phyloP scores from a whole-genome alignment of 306 rosid species.

The Ziziphus jujuba region DNA sequence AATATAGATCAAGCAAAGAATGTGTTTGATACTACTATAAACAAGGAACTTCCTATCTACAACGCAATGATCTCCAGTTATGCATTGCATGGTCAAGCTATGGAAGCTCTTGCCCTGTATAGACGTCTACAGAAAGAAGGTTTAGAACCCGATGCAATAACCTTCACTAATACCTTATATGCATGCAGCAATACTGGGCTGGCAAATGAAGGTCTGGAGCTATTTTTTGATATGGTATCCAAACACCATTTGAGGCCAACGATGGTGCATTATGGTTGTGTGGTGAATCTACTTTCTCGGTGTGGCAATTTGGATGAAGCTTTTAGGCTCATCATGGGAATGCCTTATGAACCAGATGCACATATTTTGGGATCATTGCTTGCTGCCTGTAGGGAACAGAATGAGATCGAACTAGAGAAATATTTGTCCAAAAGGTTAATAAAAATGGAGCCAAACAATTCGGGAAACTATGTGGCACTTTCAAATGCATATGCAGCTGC shows the following conservation, averaged over 20 bases:
- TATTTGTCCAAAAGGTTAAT: conserved; percentile 47
- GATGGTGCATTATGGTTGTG: conserved; percentile 62
- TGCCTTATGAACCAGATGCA: conserved; percentile 74
- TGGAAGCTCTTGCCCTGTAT: conserved; percentile 54
- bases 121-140: conserved; percentile 43
- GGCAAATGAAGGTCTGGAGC: conserved; percentile 56
- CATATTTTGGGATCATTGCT: conserved; percentile 71
- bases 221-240: conserved; percentile 63
- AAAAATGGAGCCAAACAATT: conserved; percentile 64
- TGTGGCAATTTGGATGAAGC: conserved; percentile 68
- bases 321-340: conserved; percentile 40
- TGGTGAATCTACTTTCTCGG: conserved; percentile 61
- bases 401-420: conserved; percentile 54
- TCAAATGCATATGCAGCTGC: conserved; percentile 66
- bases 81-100: conserved; percentile 73
- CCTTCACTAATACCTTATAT: conserved; percentile 58
- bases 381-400: conserved; percentile 56
- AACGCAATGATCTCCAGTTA: conserved; percentile 76
- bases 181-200: conserved; percentile 73
- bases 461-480: conserved; percentile 78
- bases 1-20: conserved; percentile 43
- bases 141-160: conserved; percentile 53
- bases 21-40: conserved; percentile 42
- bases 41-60: conserved; percentile 55
- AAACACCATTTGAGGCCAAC: conserved; percentile 53